These are phyloP conservation scores for Aureobasidium subglaciale DNA, from an alignment of 2,329 filamentous ascomycete species.

Conservation along the genomic window DNA sequence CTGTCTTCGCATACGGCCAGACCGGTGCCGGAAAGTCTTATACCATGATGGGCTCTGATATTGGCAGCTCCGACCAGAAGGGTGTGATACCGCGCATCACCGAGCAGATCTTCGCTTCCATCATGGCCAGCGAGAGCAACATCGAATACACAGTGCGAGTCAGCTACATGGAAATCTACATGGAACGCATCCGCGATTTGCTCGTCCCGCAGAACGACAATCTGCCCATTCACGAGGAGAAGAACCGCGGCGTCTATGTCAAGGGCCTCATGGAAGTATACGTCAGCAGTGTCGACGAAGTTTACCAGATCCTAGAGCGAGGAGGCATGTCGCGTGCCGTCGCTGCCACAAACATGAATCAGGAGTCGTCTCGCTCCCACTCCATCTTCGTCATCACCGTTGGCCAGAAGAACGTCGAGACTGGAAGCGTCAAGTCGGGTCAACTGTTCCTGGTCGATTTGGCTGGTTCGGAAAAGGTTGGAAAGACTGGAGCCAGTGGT, in stretches of 20 bases:
- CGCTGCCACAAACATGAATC: slow-evolving; percentile 97
- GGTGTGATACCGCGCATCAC: slow-evolving; percentile 96
- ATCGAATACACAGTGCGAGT: slow-evolving; percentile 99
- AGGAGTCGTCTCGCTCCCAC: slow-evolving; percentile 94
- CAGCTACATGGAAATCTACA: slow-evolving; percentile 99
- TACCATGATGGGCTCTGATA: slow-evolving; percentile 96
- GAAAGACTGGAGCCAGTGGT: slow-evolving; percentile 94
- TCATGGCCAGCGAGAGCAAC: slow-evolving; percentile 80
- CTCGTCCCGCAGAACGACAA: slow-evolving; percentile 92
- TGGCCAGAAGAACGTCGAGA: slow-evolving; percentile 95
- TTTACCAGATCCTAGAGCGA: slow-evolving; percentile 92
- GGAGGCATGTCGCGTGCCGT: slow-evolving; percentile 87
- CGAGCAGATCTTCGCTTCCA: slow-evolving; percentile 95
- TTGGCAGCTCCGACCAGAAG: slow-evolving; percentile 79
- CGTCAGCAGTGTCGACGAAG: slow-evolving; percentile 88
- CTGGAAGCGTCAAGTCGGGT: slow-evolving; percentile 89
- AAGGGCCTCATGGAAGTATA: slow-evolving; percentile 94
- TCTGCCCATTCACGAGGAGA: slow-evolving; percentile 94
- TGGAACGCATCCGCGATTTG: slow-evolving; percentile 95
- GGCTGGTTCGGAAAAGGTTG: slow-evolving; percentile 96
- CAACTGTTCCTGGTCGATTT: slow-evolving; percentile 96
- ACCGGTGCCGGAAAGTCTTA: slow-evolving; percentile 98
- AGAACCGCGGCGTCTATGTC: slow-evolving; percentile 91
- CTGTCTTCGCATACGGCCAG: slow-evolving; percentile 96
- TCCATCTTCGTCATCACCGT: slow-evolving; percentile 97